Evolutionary conservation across 805 yeast genomes (phyloP).

Genomic region (Torulaspora delbrueckii): DNA sequence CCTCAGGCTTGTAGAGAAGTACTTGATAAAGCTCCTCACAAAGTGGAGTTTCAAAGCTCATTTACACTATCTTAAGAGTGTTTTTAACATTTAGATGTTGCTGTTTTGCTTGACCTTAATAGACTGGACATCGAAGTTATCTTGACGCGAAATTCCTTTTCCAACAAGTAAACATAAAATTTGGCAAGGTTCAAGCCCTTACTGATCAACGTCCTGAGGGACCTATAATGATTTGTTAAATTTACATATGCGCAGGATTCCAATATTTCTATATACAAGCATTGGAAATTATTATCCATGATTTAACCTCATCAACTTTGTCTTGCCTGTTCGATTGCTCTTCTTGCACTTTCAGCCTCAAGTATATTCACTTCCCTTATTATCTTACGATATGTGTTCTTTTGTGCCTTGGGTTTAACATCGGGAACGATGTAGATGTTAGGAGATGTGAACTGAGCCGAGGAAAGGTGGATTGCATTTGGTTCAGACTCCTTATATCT

Average conservation of each 20-base stretch:
- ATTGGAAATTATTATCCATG: slow-evolving; percentile 1
- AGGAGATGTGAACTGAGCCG: slow-evolving; percentile 50
- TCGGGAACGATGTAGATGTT: slow-evolving; percentile 54
- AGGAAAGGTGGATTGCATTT: slow-evolving; percentile 62
- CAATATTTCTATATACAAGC: slow-evolving; percentile 5
- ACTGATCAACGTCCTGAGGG: too few species aligned
- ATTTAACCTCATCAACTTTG: slow-evolving; percentile 1
- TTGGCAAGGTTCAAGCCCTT: too few species aligned
- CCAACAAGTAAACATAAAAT: not conserved
- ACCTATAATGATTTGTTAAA: not conserved
- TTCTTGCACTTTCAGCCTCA: slow-evolving; percentile 25
- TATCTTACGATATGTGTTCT: slow-evolving; percentile 44
- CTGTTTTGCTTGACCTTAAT: too few species aligned
- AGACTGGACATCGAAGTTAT: too few species aligned
- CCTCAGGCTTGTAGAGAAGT: slow-evolving; percentile 5
- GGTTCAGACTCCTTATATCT: slow-evolving; percentile 62
- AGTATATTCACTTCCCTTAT: slow-evolving; percentile 41
- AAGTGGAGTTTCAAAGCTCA: not conserved
- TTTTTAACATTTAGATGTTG: too few species aligned
- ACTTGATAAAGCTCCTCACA: slow-evolving; percentile 19
- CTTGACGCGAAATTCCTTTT: too few species aligned
- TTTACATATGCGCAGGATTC: not conserved
- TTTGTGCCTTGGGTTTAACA: slow-evolving; percentile 43
- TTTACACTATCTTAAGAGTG: not conserved
- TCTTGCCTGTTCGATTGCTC: slow-evolving; percentile 25